Base-by-base conservation (phyloP, 108 stramenopile species). In the Cafeteria roenbergensis region DNA sequence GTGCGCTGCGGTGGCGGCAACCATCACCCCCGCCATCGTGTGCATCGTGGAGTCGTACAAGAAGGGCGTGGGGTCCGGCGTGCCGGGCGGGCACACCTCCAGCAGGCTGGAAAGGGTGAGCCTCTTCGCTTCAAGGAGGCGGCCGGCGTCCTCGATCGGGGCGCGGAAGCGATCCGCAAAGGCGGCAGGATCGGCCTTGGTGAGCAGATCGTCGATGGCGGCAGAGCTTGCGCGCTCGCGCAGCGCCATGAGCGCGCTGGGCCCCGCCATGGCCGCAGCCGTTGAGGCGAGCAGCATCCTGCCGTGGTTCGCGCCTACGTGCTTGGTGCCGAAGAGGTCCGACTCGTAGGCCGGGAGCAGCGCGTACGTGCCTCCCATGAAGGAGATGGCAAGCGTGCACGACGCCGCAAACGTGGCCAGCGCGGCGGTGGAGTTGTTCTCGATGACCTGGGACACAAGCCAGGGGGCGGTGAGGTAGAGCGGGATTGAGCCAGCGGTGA, bases 341-440 rank as follows among this genome's bases (percentile, higher is more conserved):
- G 86, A 75, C 72, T 86, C 85, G 70, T 88, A 88, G 12, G 87
- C 89, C 28, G 89, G 86, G 14, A 86, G 73, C 22, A 83, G 70
- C 21, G 84, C 77, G 64, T 79, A 83, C 17, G 73, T 68, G 37
- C 86, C 89, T 21, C 89, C 89, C 71, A 87, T 86, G 67, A 84
- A 80, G 0, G 85, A 84, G 65, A 88, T 84, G 14, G 79, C 81
- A 34, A 85, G 34, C 9, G 81, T 54, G 0, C 84, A 81, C 1
- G 83, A 75, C 2, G 71, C 77, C 30, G 67, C 71, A 71, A 90
- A 90, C 34, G 76, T 65, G 24, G 68, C 73, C 30, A 90, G 71
- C 22, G 84, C 80, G 29, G 54, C 29, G 53, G 55, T 50, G 12
- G 66, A 66, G 27, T 68, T 55, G 17, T 68, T 48, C 22, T 66